Conservation (phyloP, 148 eudicot species). For the Rhododendron henanense region DNA sequence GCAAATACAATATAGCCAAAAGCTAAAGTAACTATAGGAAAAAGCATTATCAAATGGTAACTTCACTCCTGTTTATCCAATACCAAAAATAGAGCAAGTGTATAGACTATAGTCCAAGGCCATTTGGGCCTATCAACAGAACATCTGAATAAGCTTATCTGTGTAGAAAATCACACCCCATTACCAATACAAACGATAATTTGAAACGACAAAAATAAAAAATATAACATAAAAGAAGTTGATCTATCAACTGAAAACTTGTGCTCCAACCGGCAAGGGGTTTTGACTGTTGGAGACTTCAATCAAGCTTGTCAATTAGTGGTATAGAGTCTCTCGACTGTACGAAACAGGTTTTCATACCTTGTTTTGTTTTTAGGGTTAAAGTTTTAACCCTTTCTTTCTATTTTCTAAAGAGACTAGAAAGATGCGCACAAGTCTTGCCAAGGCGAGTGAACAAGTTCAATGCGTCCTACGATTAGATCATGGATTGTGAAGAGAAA, state of each 20-base stretch:
- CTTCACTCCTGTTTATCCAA: neutral
- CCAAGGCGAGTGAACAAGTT: neutral
- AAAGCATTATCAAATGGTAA: neutral
- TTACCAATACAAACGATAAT: neutral
- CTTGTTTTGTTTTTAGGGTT: neutral
- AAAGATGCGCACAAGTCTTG: no score
- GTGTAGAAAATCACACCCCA: neutral
- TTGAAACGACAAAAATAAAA: no score
- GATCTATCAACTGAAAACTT: neutral
- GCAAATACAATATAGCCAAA: neutral
- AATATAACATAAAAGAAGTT: no score
- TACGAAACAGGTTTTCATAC: neutral
- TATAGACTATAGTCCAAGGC: neutral
- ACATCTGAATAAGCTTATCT: neutral
- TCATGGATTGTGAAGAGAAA: neutral
- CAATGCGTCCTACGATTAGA: neutral
- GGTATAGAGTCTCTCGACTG: neutral
- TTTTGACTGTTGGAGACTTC: neutral
- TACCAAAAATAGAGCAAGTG: neutral
- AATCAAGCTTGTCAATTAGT: neutral
- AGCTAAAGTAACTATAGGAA: neutral
- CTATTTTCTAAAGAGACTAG: no score
- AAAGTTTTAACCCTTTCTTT: no score
- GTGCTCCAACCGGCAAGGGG: neutral
- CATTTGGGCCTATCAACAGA: neutral